These are phyloP conservation scores for Quercus phellos DNA, from an alignment of 331 rosid genomes.

Conservation along the genomic window DNA sequence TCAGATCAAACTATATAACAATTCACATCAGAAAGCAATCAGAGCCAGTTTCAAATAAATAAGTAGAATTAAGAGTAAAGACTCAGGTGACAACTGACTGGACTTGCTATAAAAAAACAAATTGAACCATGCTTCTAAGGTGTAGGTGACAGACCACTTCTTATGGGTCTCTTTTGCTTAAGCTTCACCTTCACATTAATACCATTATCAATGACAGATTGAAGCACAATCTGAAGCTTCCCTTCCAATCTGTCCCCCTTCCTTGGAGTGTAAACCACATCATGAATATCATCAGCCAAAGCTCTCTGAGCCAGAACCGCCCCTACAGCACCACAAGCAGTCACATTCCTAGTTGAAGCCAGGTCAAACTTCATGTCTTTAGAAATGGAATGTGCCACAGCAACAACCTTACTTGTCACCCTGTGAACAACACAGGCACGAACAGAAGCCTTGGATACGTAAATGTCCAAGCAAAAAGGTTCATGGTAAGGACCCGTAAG, in stretches of 20 bases:
- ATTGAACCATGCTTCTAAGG: background rate
- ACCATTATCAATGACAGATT: slow-evolving; percentile 42
- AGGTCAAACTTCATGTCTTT: slow-evolving; percentile 75
- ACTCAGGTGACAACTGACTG: background rate
- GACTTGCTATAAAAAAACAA: background rate
- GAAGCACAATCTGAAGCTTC: slow-evolving; percentile 45
- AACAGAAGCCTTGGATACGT: slow-evolving; percentile 71
- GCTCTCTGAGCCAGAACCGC: slow-evolving; percentile 75
- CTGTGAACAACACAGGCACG: slow-evolving; percentile 77
- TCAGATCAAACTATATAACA: too few relatives aligned
- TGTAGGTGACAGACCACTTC: background rate
- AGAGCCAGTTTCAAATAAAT: background rate
- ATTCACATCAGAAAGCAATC: background rate
- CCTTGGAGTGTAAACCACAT: slow-evolving; percentile 52
- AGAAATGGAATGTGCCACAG: slow-evolving; percentile 85
- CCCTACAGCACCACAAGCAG: slow-evolving; percentile 83
- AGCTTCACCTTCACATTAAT: slow-evolving; percentile 44
- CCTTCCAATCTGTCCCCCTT: slow-evolving; percentile 64
- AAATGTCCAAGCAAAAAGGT: slow-evolving; percentile 80
- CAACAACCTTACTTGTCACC: slow-evolving; percentile 76
- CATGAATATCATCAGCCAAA: slow-evolving; percentile 62
- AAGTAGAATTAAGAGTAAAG: background rate
- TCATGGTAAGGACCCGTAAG: slow-evolving; percentile 76
- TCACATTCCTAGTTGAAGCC: slow-evolving; percentile 56
- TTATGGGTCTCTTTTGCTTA: slow-evolving; percentile 34